Percentiles rank a stretch among this genome's conserved stretches.
Evolutionary conservation across 179 eudicot genomes (phyloP).

Genomic region (Amaranthus tricolor): DNA sequence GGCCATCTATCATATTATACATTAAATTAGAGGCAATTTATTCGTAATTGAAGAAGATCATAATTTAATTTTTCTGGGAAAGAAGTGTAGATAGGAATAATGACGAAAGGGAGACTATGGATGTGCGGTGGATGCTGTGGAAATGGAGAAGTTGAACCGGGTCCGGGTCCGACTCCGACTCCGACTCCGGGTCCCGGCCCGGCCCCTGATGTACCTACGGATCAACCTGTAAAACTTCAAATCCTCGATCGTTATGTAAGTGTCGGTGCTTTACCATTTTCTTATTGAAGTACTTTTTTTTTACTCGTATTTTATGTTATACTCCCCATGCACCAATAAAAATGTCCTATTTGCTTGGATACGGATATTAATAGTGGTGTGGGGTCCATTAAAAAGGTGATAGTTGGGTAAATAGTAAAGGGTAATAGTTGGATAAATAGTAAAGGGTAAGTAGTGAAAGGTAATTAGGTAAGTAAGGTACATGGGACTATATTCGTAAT

Average conservation of each 20-base stretch:
- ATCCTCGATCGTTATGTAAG: slow-evolving; percentile 38
- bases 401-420: too few relatives aligned
- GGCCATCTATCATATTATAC: background rate
- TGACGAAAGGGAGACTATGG: slow-evolving; percentile 29
- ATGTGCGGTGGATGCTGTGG: slow-evolving; percentile 35
- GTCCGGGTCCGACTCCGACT: background rate
- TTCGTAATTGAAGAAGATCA: background rate
- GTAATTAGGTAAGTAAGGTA: too few relatives aligned
- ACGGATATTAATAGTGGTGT: too few relatives aligned
- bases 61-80: background rate
- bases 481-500: too few relatives aligned
- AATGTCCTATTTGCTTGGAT: too few relatives aligned
- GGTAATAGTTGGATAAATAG: too few relatives aligned
- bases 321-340: too few relatives aligned
- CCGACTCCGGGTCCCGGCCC: background rate
- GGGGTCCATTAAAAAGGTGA: too few relatives aligned
- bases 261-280: background rate
- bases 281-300: background rate
- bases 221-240: slow-evolving; percentile 22
- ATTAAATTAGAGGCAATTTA: background rate
- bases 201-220: slow-evolving; percentile 7
- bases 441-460: too few relatives aligned
- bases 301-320: background rate
- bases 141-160: slow-evolving; percentile 17
- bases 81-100: slow-evolving; percentile 6